Base-by-base conservation (phyloP, 768 basidiomycete genomes). In the Mycena polygramma region DNA sequence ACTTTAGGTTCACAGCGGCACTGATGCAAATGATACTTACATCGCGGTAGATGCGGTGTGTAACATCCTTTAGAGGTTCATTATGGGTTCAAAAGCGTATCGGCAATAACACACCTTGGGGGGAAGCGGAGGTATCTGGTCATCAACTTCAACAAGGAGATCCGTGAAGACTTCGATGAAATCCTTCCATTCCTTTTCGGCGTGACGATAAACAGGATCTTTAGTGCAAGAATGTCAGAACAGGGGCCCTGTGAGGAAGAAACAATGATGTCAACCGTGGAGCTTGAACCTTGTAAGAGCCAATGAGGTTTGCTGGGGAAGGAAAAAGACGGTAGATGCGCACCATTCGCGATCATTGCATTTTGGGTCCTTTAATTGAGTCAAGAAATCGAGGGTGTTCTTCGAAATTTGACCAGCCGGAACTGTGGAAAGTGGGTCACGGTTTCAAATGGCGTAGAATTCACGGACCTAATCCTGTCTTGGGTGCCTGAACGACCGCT, bases 41-140 rank as follows among this genome's bases (percentile, higher is more conserved):
- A 78, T 98, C 97, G 53, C 97, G 91, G 77, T 98, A 97, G 48
- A 98, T 96, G 19, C 97, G 86, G 79, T 99, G 94, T 64, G 94
- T 90, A 26, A 97, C 87, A 74, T 99, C 97, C 76, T 96, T 59
- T 6, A 43, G 15, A 22, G 13, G 39, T 36, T 55, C 43, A 59
- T 6, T 5, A 46, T 30, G n/a, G 17, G 45, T 46, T 35, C 20
- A 59, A n/a, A 5, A 35, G 22, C 4, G 20, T 35, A 35, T n/a
- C n/a, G 13, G 26, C 20, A 36, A 10, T 7, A 4, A 30, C 58
- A 17, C 35, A 59, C 58, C n/a, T 60, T 97, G 0, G 94, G 89
- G 0, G 98, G 98, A 2, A 99, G 83, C 10, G 89, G 90, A 0
- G 98, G 97, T 0, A 99, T 88, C 75, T 98, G 90, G 20, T 89